Evolutionary conservation across 306 rosid species (phyloP).

Genomic region (Prinsepia uniflora): DNA sequence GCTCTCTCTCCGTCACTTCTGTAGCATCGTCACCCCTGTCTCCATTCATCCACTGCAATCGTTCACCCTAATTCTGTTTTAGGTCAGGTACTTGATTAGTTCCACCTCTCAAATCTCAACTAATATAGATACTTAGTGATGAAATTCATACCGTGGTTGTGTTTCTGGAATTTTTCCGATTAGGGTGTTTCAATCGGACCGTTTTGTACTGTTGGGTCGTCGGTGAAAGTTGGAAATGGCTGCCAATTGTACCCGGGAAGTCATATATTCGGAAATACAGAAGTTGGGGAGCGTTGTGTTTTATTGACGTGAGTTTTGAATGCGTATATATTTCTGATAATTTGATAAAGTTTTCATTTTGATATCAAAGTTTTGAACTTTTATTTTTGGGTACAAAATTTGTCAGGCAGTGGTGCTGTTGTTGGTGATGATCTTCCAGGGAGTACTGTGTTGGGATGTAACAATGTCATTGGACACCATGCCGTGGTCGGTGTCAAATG

Average conservation of each 20-base stretch:
- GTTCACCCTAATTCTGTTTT: conserved; percentile 72
- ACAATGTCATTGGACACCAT: conserved; percentile 82
- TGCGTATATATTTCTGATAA: background rate
- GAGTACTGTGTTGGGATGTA: conserved; percentile 58
- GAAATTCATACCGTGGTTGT: conserved; percentile 10
- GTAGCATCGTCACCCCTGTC: conserved; percentile 28
- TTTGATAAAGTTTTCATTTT: background rate
- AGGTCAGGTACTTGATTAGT: conserved; percentile 49
- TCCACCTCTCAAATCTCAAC: background rate
- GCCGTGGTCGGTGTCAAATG: conserved; percentile 81
- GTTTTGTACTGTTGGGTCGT: conserved; percentile 81
- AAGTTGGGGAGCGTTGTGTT: conserved; percentile 67
- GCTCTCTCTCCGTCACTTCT: conserved; percentile 34
- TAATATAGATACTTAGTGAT: background rate
- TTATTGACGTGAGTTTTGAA: conserved; percentile 76
- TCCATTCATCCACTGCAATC: conserved; percentile 58
- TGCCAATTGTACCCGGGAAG: conserved; percentile 74
- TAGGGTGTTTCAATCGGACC: conserved; percentile 93
- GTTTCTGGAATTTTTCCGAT: conserved; percentile 17
- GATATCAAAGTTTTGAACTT: background rate
- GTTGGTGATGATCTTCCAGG: conserved; percentile 93
- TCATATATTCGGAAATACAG: conserved; percentile 76
- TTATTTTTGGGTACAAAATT: conserved; percentile 13
- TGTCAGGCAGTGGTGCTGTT: conserved; percentile 84
- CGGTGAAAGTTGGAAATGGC: conserved; percentile 64